Evolutionary conservation across 2,329 filamentous ascomycete genomes (phyloP).

Genomic region (Epichloe aotearoae): DNA sequence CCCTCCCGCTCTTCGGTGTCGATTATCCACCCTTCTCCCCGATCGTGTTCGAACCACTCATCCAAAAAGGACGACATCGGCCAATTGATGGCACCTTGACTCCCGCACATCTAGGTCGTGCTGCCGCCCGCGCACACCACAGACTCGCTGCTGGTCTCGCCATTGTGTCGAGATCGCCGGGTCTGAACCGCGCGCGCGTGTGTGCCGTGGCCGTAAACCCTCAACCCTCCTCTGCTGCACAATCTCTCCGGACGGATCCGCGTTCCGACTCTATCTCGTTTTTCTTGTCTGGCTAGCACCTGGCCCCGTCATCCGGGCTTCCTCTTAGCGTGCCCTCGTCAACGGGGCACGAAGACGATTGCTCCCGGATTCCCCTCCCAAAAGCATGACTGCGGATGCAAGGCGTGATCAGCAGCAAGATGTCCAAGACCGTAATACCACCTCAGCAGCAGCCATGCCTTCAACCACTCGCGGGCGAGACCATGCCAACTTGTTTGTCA

Average conservation of each 20-base stretch:
- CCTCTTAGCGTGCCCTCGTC: background rate
- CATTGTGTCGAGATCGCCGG: slow-evolving; percentile 7
- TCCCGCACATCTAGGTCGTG: slow-evolving; percentile 6
- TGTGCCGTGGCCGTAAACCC: slow-evolving; percentile 4
- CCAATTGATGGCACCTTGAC: slow-evolving; percentile 7
- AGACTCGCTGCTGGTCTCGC: slow-evolving; percentile 7
- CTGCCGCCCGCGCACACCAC: slow-evolving; percentile 9
- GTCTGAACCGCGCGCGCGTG: slow-evolving; percentile 7
- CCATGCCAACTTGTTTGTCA: slow-evolving; percentile 39
- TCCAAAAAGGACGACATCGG: background rate
- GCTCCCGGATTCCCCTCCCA: slow-evolving; percentile 5
- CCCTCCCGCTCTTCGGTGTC: slow-evolving; percentile 4
- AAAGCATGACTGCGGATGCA: slow-evolving; percentile 25
- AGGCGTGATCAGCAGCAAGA: slow-evolving; percentile 22
- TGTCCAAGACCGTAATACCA: slow-evolving; percentile 21
- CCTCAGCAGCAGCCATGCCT: slow-evolving; percentile 18
- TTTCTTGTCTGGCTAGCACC: background rate
- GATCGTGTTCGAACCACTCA: background rate
- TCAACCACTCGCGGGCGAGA: slow-evolving; percentile 11
- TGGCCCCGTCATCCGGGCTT: background rate
- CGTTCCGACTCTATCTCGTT: background rate
- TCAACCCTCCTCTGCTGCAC: background rate
- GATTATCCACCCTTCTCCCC: background rate
- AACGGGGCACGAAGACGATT: slow-evolving; percentile 2
- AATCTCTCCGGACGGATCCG: background rate